Base-by-base conservation (phyloP, 2,329 filamentous ascomycete species). In the Daldinia eschscholtzii region DNA sequence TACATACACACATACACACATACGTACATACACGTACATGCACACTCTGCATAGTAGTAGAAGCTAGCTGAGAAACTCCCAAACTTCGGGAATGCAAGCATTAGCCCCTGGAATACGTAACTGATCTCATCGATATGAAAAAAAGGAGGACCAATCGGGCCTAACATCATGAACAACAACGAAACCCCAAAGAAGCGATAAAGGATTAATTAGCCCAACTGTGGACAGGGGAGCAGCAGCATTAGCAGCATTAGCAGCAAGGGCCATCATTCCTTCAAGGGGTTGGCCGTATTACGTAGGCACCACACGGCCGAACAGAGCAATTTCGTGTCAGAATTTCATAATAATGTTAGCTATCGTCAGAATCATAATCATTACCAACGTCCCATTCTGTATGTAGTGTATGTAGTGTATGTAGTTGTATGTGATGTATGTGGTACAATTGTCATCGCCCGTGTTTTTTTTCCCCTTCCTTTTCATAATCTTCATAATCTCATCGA, bases 201-300 rank as follows among this genome's bases (percentile, higher is more conserved):
- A 63, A 57, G 66, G 61, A 69, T 66, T 59, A 66, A 68, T 69
- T 71, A 64, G 63, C 57, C 62, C 61, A 61, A 48, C 64, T 52
- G 57, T 50, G 15, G 41, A 26, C 65, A 65, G 64, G 64, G 46
- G 56, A 68, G 53, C 28, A 30, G 46, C 15, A 39, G 35, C 33
- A 9, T 35, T 35, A 35, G 33, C 35, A 39, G 13, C 35, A 15
- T 13, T 39, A 39, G 15, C 5, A 44, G 60, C 28, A 52, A 64
- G 57, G 57, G 64, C 28, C 53, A 52, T 50, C 48, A 53, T 62
- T 67, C 61, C 69, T 67, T 62, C 63, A 48, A 58, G 52, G 69
- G 57, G 46, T 52, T 56, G 50, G 60, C 69, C 69, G 69, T 71
- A 69, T 71, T 71, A 71, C 68, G 66, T 71, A 64, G 48, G 56